Base-by-base conservation (phyloP, 2,329 filamentous ascomycete species). In the Pseudogymnoascus sp. region DNA sequence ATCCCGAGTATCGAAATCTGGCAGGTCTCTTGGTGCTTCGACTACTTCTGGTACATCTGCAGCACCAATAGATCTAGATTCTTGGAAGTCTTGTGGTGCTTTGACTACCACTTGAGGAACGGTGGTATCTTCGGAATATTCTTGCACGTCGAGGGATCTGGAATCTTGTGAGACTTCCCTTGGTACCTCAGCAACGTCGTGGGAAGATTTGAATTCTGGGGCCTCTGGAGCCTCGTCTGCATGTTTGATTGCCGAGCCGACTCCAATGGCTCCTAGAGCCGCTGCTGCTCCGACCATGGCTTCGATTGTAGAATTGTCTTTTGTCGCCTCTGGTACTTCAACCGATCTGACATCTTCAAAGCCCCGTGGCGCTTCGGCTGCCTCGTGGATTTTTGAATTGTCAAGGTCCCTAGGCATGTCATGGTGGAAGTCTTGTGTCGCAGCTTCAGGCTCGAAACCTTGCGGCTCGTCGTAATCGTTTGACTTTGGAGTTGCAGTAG, bases 51-150 rank as follows among this genome's bases (percentile, higher is more conserved):
- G 47, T n/a, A 35, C 15, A 53, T 33, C 15, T 53, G 28, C 6
- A 53, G 28, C 28, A 53, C 33, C 28, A 20, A 53, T 53, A 14
- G 28, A 53, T 35, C 47, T 33, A 18, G 47, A 33, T 33, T 4
- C 11, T 33, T 53, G 47, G 5, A 53, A n/a, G 28, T 53, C 47
- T 18, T 20, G 15, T 12, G 28, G 28, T 14, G 47, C 47, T 7
- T 53, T 28, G 47, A 53, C 28, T 35, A 53, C 47, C 47, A 53
- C 47, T 20, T 53, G 47, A 8, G 47, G 47, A 35, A 35, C 47
- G 2, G 47, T 33, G 47, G 47, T 20, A 11, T 53, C 47, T 53
- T 35, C 5, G 3, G 11, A 7, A 20, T 33, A 53, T 53, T 53
- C 47, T 8, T 25, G 47, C 8, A 11, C n/a, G 33, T 53, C 47